phyloP scores from a whole-genome alignment of 352 stramenopile species.

The Phytophthora aleatoria region DNA sequence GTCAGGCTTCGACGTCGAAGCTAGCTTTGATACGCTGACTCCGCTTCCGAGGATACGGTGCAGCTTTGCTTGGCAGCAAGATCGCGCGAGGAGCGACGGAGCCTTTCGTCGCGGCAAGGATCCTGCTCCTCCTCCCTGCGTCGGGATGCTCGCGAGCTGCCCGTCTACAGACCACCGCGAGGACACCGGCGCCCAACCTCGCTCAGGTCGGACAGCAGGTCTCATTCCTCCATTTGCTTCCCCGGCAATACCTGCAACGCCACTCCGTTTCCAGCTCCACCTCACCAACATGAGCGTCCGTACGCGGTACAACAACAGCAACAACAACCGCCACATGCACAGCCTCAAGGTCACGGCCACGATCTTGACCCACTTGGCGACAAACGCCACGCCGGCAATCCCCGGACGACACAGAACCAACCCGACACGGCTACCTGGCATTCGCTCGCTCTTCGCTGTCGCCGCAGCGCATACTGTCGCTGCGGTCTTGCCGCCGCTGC shows the following conservation, averaged over 20 bases:
- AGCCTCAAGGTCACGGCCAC: conserved; percentile 36
- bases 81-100: conserved; percentile 33
- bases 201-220: conserved; percentile 16
- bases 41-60: conserved; percentile 23
- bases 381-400: conserved; percentile 23
- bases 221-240: conserved; percentile 44
- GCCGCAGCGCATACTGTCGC: conserved; percentile 3
- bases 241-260: conserved; percentile 30
- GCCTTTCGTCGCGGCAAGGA: conserved; percentile 25
- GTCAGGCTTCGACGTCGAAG: conserved; percentile 23
- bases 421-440: conserved; percentile 19
- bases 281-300: conserved; percentile 25
- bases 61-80: conserved; percentile 25
- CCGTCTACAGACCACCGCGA: conserved; percentile 33
- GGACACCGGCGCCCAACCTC: conserved; percentile 1
- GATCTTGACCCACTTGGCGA: conserved; percentile 32
- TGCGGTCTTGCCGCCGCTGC: conserved; percentile 26
- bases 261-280: neutral
- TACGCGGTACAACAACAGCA: conserved; percentile 23
- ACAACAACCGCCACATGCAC: conserved; percentile 21
- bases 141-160: conserved; percentile 17
- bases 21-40: conserved; percentile 23
- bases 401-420: conserved; percentile 24
- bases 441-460: conserved; percentile 25
- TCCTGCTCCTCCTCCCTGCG: conserved; percentile 26